Evolutionary conservation across 306 rosid species (phyloP).

Genomic region (Fragaria ananassa): DNA sequence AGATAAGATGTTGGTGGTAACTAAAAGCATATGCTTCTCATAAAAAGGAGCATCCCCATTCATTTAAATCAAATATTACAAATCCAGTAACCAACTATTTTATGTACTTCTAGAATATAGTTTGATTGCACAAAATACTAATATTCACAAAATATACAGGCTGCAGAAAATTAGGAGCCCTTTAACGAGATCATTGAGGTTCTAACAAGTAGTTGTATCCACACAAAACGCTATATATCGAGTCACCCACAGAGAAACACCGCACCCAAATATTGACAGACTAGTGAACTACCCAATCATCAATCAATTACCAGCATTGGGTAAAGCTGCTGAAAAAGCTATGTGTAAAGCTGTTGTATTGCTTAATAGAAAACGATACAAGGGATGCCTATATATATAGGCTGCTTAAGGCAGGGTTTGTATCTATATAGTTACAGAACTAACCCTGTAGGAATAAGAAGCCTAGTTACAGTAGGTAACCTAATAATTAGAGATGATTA

Average conservation of each 20-base stretch:
- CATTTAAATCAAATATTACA: not conserved
- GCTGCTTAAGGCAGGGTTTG: too few species aligned
- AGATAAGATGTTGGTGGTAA: not conserved
- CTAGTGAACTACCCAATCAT: conserved; percentile 10
- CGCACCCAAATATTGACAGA: conserved; percentile 40
- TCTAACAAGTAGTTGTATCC: conserved; percentile 13
- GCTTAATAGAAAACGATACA: too few species aligned
- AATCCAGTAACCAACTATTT: not conserved
- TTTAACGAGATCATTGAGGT: not conserved
- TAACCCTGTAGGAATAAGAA: too few species aligned
- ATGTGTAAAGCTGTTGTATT: too few species aligned
- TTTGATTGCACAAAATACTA: conserved; percentile 24
- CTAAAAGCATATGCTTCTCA: not conserved
- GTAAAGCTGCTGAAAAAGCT: conserved; percentile 48
- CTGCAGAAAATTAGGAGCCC: conserved; percentile 8
- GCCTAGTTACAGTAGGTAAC: too few species aligned
- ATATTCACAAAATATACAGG: conserved; percentile 27
- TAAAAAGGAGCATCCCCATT: not conserved
- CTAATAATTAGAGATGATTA: too few species aligned
- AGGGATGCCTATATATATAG: too few species aligned
- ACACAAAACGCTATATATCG: not conserved
- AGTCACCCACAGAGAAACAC: not conserved
- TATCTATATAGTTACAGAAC: too few species aligned
- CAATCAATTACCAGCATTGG: conserved; percentile 71
- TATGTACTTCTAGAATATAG: not conserved